Evolutionary conservation across 2,329 filamentous ascomycete species (phyloP), one percentile per base, ranked within the genome.

Genomic region (Aspergillus fructus): DNA sequence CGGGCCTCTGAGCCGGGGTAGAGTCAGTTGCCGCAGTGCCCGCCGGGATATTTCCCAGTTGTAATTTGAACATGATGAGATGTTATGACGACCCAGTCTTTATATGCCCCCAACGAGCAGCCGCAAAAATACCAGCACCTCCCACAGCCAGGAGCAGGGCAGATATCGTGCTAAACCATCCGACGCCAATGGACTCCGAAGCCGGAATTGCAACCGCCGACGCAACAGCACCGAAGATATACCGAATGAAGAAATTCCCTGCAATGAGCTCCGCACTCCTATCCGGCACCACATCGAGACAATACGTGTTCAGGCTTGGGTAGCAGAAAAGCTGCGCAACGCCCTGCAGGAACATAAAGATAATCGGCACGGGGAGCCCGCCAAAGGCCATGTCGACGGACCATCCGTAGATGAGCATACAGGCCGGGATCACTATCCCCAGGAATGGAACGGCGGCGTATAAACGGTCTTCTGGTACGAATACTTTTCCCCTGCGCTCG

Each of bases 241-340:
- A 94, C 5, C 90, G 81, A 50, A 90, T 79, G 66, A 91, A 85
- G 71, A 93, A 94, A 71, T 93, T 94, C 0, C 89, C 89, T 0
- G 89, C 89, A 43, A 91, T 85, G 3, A 93, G 89, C 67, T 94
- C 90, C 3, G 87, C 84, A 43, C 85, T 85, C 30, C 83, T 78
- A 2, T 71, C 68, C 62, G 88, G 88, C 86, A 93, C 91, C 12
- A 93, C 89, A 70, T 94, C 90, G 41, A 94, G 74, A 69, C 89
- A 93, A 74, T 94, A 93, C 0, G 89, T 90, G 70, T 93, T 92
- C 60, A 93, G 71, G 48, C 83, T 85, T 0, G 89, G 89, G 66
- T 91, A 92, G 65, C 87, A 89, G 67, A 91, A 89, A 5, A 92
- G 76, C 71, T 92, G 88, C 0, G 85, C 87, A 0, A 91, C 80